These are phyloP conservation scores for Cystobasidium sp. DNA, from an alignment of 1,284 basidiomycete species.

Conservation along the genomic window DNA sequence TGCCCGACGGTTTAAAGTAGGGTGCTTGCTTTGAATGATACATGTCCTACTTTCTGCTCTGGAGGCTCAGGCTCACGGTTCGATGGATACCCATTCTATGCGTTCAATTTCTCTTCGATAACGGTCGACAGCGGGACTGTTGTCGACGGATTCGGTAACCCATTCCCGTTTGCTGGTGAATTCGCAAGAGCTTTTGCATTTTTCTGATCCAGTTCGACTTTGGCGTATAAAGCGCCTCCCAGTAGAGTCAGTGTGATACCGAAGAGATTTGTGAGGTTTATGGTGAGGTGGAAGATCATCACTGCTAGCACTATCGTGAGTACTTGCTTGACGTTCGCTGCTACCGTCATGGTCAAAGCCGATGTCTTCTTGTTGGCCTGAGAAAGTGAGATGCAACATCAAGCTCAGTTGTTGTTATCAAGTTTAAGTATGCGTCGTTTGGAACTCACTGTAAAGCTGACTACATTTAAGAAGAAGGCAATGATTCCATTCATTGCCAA, in stretches of 20 bases:
- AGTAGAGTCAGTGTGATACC: conserved; percentile 80
- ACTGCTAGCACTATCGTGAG: conserved; percentile 85
- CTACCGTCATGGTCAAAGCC: conserved; percentile 82
- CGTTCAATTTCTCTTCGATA: conserved; percentile 19
- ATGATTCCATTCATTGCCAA: conserved; percentile 74
- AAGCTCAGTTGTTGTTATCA: background rate
- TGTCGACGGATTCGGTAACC: background rate
- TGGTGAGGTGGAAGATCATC: conserved; percentile 76
- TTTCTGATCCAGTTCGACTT: conserved; percentile 39
- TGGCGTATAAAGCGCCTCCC: conserved; percentile 66
- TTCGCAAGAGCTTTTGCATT: conserved; percentile 8
- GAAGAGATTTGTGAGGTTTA: conserved; percentile 74
- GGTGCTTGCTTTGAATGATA: too few species aligned
- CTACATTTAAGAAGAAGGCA: conserved; percentile 87
- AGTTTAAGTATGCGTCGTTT: background rate
- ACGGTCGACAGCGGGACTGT: background rate
- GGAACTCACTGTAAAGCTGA: conserved; percentile 68
- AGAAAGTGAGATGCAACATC: conserved; percentile 63
- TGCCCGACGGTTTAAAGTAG: background rate
- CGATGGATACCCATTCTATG: too few species aligned
- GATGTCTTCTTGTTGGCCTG: conserved; percentile 90
- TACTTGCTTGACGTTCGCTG: conserved; percentile 89
- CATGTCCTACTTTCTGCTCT: too few species aligned
- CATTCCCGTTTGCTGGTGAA: background rate
- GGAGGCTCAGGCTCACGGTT: too few species aligned